phyloP scores from a whole-genome alignment of 2,329 filamentous ascomycete species.

The Immersiporthe knoxdaviesiana region DNA sequence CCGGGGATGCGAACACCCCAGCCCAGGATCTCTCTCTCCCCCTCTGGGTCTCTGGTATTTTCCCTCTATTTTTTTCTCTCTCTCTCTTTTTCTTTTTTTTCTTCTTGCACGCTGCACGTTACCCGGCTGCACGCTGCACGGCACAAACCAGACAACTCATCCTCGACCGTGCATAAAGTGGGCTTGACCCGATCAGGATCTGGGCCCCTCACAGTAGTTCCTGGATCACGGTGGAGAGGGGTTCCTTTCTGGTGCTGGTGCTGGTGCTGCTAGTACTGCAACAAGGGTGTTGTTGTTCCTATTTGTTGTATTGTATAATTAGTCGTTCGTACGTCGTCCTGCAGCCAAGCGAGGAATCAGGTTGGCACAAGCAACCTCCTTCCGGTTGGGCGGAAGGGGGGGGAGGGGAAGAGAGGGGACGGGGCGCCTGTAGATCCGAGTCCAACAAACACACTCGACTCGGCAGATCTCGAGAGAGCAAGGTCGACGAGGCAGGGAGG shows the following conservation, averaged over 20 bases:
- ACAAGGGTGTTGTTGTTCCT: conserved; percentile 12
- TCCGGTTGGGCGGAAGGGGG: not conserved
- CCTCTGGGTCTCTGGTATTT: too few relatives aligned
- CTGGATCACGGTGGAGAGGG: conserved; percentile 27
- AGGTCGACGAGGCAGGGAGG: not conserved
- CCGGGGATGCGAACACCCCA: not conserved
- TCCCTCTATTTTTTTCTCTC: not conserved
- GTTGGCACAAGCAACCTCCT: not conserved
- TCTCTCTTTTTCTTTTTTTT: not conserved
- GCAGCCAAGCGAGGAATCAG: conserved; percentile 14
- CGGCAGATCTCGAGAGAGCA: not conserved
- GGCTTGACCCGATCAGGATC: conserved; percentile 8
- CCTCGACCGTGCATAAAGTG: not conserved
- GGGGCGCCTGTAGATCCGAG: not conserved
- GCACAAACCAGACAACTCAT: conserved; percentile 17
- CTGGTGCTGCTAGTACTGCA: conserved; percentile 6
- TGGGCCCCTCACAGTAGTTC: conserved; percentile 24
- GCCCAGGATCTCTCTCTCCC: not conserved
- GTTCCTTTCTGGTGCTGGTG: not conserved
- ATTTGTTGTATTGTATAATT: conserved; percentile 5
- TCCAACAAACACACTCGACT: not conserved
- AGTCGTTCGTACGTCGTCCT: conserved; percentile 10
- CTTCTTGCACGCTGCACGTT: conserved; percentile 7
- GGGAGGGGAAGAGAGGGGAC: too few relatives aligned
- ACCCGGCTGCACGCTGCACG: conserved; percentile 16